A percentile compares a stretch with the other conserved stretches of the same genome.
phyloP scores from a whole-genome alignment of 345 rosid species.

The Sisymbrium irio region DNA sequence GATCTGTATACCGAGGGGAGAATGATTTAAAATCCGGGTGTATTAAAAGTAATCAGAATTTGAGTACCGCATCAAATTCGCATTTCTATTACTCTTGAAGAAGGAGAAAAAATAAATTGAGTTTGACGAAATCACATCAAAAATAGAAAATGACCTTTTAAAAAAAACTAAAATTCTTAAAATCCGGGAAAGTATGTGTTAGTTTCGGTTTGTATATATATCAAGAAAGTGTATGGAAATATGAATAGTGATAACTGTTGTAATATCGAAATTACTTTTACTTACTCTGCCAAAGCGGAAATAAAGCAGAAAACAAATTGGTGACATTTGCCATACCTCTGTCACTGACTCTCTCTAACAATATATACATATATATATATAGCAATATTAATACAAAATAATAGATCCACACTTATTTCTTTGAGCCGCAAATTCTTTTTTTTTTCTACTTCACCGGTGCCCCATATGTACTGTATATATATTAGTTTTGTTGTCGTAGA shows the following conservation, averaged over 20 bases:
- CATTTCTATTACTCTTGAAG: background rate
- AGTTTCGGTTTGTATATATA: background rate
- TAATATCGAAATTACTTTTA: conserved; percentile 5
- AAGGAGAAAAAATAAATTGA: background rate
- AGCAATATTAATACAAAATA: background rate
- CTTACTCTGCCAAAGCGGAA: conserved; percentile 4
- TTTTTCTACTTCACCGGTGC: conserved; percentile 12
- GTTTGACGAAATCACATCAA: background rate
- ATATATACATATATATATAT: background rate
- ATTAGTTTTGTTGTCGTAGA: too few relatives aligned
- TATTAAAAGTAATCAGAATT: background rate
- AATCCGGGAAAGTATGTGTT: background rate
- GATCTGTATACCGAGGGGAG: background rate
- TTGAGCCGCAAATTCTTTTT: conserved; percentile 13
- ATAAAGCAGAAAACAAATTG: conserved; percentile 18
- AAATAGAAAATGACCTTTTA: background rate
- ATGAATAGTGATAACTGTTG: background rate
- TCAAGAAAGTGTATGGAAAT: background rate
- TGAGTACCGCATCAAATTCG: background rate
- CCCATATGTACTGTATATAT: too few relatives aligned
- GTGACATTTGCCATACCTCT: conserved; percentile 33
- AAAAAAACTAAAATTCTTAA: background rate
- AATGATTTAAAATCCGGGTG: background rate
- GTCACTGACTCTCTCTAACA: conserved; percentile 7
- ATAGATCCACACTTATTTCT: background rate